Evolutionary conservation across 2,329 filamentous ascomycete genomes (phyloP).

Genomic region (Ciborinia camelliae): DNA sequence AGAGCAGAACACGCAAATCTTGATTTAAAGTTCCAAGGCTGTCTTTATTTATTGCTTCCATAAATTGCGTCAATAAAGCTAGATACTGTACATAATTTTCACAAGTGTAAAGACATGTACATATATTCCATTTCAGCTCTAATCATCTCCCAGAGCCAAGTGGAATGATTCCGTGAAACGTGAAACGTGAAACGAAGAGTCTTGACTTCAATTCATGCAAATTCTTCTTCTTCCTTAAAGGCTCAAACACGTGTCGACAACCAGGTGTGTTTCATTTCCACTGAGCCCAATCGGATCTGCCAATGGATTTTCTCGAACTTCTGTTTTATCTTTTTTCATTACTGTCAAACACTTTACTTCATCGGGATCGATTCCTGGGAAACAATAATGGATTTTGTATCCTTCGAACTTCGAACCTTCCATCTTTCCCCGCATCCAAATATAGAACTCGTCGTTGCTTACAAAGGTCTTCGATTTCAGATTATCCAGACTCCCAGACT

Average conservation of each 20-base stretch:
- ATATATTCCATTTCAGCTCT: not conserved
- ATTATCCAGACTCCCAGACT: not conserved
- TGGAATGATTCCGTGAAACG: not conserved
- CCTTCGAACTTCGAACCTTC: not conserved
- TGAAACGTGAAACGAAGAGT: not conserved
- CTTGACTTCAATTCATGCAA: constrained; percentile 1
- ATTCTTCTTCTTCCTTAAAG: too few species aligned
- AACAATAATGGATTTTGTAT: not conserved
- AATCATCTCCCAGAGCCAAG: not conserved
- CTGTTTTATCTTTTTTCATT: not conserved
- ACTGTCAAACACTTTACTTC: not conserved
- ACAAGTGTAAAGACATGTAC: not conserved
- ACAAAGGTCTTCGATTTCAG: not conserved
- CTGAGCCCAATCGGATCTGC: not conserved
- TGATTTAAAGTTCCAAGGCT: not conserved
- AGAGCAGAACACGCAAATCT: constrained; percentile 1
- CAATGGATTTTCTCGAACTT: not conserved
- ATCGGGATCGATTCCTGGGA: not conserved
- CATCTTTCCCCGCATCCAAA: not conserved
- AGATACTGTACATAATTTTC: not conserved
- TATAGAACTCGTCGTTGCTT: not conserved
- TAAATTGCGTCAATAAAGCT: not conserved
- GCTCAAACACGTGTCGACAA: not conserved
- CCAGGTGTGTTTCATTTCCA: constrained; percentile 8
- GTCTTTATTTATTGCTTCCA: too few species aligned